Evolutionary conservation across 768 basidiomycete species (phyloP).

Genomic region (Pulveroboletus sp.): DNA sequence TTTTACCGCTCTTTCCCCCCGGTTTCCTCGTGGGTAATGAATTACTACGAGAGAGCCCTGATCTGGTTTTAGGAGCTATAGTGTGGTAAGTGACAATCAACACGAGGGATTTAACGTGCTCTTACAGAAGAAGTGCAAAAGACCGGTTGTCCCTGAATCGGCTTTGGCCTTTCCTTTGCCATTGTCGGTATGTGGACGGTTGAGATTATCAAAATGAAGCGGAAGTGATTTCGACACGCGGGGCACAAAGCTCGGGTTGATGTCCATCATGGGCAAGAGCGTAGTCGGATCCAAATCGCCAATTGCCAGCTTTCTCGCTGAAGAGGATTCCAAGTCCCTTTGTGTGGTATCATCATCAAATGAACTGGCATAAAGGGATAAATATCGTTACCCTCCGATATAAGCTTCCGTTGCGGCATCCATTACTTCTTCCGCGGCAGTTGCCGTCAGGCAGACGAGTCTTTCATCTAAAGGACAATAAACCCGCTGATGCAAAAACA

Average conservation of each 20-base stretch:
- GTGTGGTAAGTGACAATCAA: conserved; percentile 35
- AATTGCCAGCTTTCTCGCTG: conserved; percentile 64
- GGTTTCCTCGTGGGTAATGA: conserved; percentile 29
- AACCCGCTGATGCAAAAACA: conserved; percentile 90
- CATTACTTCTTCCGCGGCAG: conserved; percentile 52
- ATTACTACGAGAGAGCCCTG: conserved; percentile 23
- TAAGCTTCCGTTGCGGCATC: conserved; percentile 64
- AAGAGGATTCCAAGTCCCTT: conserved; percentile 60
- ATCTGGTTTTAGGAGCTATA: conserved; percentile 25
- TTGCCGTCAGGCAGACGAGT: conserved; percentile 68
- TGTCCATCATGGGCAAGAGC: conserved; percentile 70
- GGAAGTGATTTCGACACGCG: conserved; percentile 45
- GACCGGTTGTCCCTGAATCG: conserved; percentile 30
- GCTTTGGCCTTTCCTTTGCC: conserved; percentile 46
- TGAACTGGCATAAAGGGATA: not conserved
- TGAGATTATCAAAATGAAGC: conserved; percentile 27
- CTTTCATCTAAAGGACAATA: conserved; percentile 69
- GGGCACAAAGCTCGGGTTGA: conserved; percentile 65
- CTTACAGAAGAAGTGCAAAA: conserved; percentile 67
- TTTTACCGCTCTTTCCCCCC: conserved; percentile 72
- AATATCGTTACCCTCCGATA: conserved; percentile 55
- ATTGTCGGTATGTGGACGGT: conserved; percentile 32
- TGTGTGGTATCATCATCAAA: conserved; percentile 5
- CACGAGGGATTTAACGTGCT: conserved; percentile 30
- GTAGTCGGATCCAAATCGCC: conserved; percentile 75